Percentiles rank a stretch among this genome's conserved stretches.
phyloP scores from a whole-genome alignment of 164 flowering plant genomes.

The Magnolia sinica region DNA sequence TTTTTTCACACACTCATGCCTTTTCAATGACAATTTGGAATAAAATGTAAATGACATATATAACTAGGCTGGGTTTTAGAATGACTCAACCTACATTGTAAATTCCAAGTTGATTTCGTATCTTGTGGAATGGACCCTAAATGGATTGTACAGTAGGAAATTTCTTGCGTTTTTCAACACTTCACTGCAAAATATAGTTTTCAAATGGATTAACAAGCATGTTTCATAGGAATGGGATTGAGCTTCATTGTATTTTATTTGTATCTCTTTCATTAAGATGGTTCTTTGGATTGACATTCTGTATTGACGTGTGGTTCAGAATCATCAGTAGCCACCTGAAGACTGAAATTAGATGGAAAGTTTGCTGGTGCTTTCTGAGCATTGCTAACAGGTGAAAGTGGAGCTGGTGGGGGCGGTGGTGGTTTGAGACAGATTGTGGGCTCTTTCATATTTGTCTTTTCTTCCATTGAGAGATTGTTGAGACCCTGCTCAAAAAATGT shows the following conservation, averaged over 20 bases:
- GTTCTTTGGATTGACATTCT: constrained; percentile 26
- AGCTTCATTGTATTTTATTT: too few relatives aligned
- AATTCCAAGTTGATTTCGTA: too few relatives aligned
- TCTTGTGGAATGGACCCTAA: too few relatives aligned
- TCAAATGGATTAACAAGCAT: constrained; percentile 3
- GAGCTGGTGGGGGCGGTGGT: constrained; percentile 55
- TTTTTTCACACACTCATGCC: too few relatives aligned
- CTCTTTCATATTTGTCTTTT: constrained; percentile 43
- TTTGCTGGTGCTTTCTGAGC: constrained; percentile 32
- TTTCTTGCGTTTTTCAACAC: constrained; percentile 18
- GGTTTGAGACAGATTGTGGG: constrained; percentile 46
- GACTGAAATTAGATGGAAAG: constrained; percentile 29
- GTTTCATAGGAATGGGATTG: too few relatives aligned
- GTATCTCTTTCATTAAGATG: background rate
- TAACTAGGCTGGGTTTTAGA: too few relatives aligned
- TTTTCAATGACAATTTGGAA: too few relatives aligned
- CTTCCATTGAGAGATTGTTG: constrained; percentile 54
- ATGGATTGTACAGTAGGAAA: too few relatives aligned
- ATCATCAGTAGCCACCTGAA: constrained; percentile 24
- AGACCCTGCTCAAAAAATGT: constrained; percentile 58
- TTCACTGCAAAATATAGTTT: constrained; percentile 20
- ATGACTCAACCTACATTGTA: too few relatives aligned
- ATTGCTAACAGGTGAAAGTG: constrained; percentile 54
- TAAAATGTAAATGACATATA: too few relatives aligned
- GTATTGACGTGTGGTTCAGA: constrained; percentile 12